Percentiles rank a stretch among this genome's conserved stretches.
Conservation (phyloP, 2,329 filamentous ascomycete species). For the Graphium sp. region DNA sequence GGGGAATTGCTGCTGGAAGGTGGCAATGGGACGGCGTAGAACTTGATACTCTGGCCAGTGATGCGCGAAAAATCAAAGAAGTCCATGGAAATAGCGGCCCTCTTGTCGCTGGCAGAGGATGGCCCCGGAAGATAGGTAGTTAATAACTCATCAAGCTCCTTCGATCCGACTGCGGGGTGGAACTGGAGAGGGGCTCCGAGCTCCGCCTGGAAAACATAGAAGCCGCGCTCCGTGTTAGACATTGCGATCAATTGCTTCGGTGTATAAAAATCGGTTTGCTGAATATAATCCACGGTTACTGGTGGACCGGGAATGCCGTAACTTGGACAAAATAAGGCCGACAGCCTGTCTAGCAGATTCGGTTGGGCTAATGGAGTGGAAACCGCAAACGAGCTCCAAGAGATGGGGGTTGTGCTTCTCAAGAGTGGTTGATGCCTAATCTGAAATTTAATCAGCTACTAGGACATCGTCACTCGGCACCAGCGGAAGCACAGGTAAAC, state of each 20-base stretch:
- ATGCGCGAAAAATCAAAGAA: conserved; percentile 35
- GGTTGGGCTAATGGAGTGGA: too few relatives aligned
- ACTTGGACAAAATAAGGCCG: not conserved
- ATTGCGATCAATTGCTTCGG: conserved; percentile 10
- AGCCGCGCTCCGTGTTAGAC: conserved; percentile 21
- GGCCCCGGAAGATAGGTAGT: conserved; percentile 37
- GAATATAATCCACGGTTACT: not conserved
- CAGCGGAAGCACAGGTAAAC: too few relatives aligned
- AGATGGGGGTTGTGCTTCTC: too few relatives aligned
- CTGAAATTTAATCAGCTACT: too few relatives aligned
- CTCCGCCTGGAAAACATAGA: conserved; percentile 42
- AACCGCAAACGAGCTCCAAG: too few relatives aligned
- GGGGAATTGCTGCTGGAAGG: conserved; percentile 26
- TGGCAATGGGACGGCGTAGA: conserved; percentile 26
- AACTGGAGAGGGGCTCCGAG: conserved; percentile 44
- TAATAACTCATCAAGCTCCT: conserved; percentile 44
- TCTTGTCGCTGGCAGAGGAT: conserved; percentile 38
- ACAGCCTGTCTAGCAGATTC: too few relatives aligned
- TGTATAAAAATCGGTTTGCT: not conserved
- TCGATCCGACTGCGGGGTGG: conserved; percentile 44
- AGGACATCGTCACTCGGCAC: too few relatives aligned
- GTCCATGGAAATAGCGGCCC: conserved; percentile 37
- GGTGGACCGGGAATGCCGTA: not conserved
- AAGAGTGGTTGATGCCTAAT: too few relatives aligned
- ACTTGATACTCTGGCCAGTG: conserved; percentile 43